Percentiles rank a stretch among this genome's conserved stretches.
phyloP scores from a whole-genome alignment of 75 land plant genomes.

The Larix kaempferi region DNA sequence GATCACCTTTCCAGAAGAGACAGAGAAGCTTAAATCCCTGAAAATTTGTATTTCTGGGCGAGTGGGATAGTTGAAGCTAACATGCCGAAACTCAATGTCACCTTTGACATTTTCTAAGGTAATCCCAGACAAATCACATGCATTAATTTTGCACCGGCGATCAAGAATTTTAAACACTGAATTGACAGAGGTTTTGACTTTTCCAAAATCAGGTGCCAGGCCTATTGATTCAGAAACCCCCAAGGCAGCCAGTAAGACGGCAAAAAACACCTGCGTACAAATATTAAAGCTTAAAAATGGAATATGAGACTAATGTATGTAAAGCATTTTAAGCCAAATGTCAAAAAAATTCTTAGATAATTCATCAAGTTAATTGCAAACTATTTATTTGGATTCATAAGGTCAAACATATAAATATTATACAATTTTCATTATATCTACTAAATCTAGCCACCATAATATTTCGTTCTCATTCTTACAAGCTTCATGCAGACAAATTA shows the following conservation, averaged over 20 bases:
- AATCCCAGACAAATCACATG: conserved; percentile 33
- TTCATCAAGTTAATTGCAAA: too few species aligned
- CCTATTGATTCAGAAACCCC: conserved; percentile 63
- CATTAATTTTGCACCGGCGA: conserved; percentile 51
- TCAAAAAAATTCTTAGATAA: too few species aligned
- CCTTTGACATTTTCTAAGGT: conserved; percentile 39
- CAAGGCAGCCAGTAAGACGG: conserved; percentile 60
- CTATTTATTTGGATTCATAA: too few species aligned
- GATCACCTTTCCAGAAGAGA: conserved; percentile 67
- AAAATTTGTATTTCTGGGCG: conserved; percentile 57
- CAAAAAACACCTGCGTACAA: conserved; percentile 23
- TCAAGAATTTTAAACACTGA: conserved; percentile 72
- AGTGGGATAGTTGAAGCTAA: conserved; percentile 66
- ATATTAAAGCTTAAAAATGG: not conserved
- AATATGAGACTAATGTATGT: not conserved
- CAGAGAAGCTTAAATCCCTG: conserved; percentile 42
- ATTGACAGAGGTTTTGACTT: conserved; percentile 58
- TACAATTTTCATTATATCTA: too few species aligned
- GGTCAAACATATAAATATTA: too few species aligned
- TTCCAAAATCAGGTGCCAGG: conserved; percentile 54
- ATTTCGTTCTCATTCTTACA: too few species aligned
- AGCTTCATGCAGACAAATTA: too few species aligned
- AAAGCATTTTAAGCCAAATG: too few species aligned
- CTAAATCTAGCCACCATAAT: too few species aligned
- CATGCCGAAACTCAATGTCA: conserved; percentile 64